These are phyloP conservation scores for Sophora flavescens DNA, from an alignment of 306 rosid species.

Conservation along the genomic window DNA sequence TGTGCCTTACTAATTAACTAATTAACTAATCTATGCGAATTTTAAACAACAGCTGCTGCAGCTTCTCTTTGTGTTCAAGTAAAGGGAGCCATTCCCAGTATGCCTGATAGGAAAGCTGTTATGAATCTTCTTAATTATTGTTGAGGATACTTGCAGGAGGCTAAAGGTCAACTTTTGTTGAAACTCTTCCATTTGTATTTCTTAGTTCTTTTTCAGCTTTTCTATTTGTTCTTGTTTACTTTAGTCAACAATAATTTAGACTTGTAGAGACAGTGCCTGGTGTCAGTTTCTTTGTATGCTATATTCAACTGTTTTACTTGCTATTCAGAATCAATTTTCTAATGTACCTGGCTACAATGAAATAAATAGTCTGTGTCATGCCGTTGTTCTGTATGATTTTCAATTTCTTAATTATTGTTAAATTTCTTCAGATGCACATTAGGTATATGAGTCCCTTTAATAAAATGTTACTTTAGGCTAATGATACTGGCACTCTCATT, in stretches of 20 bases:
- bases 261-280: not conserved
- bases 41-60: slow-evolving; percentile 76
- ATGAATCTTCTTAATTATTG: slow-evolving; percentile 66
- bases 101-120: slow-evolving; percentile 88
- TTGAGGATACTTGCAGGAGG: slow-evolving; percentile 45
- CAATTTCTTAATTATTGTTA: not conserved
- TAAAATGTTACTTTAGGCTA: not conserved
- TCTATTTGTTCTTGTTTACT: slow-evolving; percentile 24
- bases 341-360: not conserved
- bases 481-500: not conserved
- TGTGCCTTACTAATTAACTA: slow-evolving; percentile 25
- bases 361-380: slow-evolving; percentile 27
- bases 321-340: not conserved
- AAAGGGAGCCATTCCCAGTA: slow-evolving; percentile 97
- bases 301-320: slow-evolving; percentile 28
- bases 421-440: slow-evolving; percentile 24
- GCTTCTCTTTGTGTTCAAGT: slow-evolving; percentile 97
- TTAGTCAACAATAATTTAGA: slow-evolving; percentile 3
- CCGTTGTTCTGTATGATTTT: not conserved
- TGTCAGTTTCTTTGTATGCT: not conserved
- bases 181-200: slow-evolving; percentile 15
- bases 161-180: slow-evolving; percentile 43
- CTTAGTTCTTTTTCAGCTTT: not conserved
- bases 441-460: not conserved
- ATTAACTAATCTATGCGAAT: slow-evolving; percentile 28